Conservation (phyloP, 108 stramenopile species). For the Cyclotella choctawhatcheeana region DNA sequence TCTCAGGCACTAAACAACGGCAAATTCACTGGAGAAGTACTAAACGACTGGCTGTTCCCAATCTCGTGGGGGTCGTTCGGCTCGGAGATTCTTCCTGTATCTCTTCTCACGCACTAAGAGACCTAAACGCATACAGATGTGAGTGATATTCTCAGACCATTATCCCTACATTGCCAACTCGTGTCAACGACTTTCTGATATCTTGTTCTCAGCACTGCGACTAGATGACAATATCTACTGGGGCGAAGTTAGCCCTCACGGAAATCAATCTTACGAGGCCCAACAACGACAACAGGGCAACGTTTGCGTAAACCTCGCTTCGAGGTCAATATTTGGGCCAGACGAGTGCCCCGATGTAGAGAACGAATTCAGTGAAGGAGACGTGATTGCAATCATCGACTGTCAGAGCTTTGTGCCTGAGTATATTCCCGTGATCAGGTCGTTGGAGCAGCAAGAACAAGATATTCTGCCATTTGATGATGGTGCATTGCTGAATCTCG, state of each 20-base stretch:
- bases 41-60: slow-evolving; percentile 42
- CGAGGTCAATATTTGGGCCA: slow-evolving; percentile 19
- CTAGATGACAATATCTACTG: slow-evolving; percentile 29
- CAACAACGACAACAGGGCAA: slow-evolving; percentile 30
- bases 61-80: slow-evolving; percentile 45
- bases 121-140: slow-evolving; percentile 5
- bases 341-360: slow-evolving; percentile 36
- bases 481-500: slow-evolving; percentile 39
- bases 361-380: slow-evolving; percentile 24
- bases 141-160: neutral
- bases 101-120: neutral
- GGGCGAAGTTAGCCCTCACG: slow-evolving; percentile 45
- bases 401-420: slow-evolving; percentile 51
- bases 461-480: slow-evolving; percentile 39
- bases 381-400: slow-evolving; percentile 41
- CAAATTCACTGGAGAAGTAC: slow-evolving; percentile 53
- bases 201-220: slow-evolving; percentile 5
- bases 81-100: slow-evolving; percentile 14
- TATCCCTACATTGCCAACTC: neutral
- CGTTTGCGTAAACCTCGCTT: slow-evolving; percentile 37
- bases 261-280: slow-evolving; percentile 26
- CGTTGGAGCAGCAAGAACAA: slow-evolving; percentile 38
- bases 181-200: neutral
- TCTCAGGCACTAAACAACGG: slow-evolving; percentile 2
- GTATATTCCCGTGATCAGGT: slow-evolving; percentile 44